phyloP scores from a whole-genome alignment of 2,329 filamentous ascomycete genomes.

The Aspergillus sp. region DNA sequence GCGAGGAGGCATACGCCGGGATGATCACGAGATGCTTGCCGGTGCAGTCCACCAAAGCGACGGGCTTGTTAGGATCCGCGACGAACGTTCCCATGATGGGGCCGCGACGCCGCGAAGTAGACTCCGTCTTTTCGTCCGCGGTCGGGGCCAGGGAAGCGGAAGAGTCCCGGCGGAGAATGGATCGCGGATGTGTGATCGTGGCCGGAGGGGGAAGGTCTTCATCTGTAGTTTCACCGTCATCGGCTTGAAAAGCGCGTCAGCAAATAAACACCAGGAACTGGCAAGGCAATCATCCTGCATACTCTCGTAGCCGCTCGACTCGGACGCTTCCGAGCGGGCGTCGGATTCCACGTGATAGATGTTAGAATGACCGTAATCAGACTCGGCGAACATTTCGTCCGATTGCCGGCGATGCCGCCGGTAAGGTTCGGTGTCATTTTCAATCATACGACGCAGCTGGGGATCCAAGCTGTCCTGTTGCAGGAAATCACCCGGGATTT shows the following conservation, averaged over 20 bases:
- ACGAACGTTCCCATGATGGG: conserved; percentile 50
- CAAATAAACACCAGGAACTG: conserved; percentile 25
- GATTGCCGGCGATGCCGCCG: conserved; percentile 32
- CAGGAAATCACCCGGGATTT: conserved; percentile 77
- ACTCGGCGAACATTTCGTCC: conserved; percentile 40
- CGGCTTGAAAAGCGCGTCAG: conserved; percentile 52
- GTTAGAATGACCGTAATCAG: conserved; percentile 42
- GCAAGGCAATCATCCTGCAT: conserved; percentile 37
- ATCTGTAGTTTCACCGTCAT: conserved; percentile 62
- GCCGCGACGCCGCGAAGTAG: conserved; percentile 41
- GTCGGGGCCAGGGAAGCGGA: conserved; percentile 45
- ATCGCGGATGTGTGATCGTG: conserved; percentile 48
- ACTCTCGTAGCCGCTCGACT: conserved; percentile 60
- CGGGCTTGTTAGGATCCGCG: conserved; percentile 48
- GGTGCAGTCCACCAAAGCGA: conserved; percentile 48
- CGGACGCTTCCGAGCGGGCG: conserved; percentile 35
- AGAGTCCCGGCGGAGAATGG: conserved; percentile 52
- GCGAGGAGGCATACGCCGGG: conserved; percentile 47
- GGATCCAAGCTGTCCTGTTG: conserved; percentile 72
- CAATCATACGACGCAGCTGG: conserved; percentile 70
- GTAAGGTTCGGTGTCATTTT: conserved; percentile 55
- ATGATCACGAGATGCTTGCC: conserved; percentile 51
- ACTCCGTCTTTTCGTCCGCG: conserved; percentile 36
- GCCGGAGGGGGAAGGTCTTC: conserved; percentile 53
- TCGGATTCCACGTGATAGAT: conserved; percentile 49